These are phyloP conservation scores for Fistulinella prunicolor DNA, from an alignment of 768 basidiomycete species.

Conservation along the genomic window DNA sequence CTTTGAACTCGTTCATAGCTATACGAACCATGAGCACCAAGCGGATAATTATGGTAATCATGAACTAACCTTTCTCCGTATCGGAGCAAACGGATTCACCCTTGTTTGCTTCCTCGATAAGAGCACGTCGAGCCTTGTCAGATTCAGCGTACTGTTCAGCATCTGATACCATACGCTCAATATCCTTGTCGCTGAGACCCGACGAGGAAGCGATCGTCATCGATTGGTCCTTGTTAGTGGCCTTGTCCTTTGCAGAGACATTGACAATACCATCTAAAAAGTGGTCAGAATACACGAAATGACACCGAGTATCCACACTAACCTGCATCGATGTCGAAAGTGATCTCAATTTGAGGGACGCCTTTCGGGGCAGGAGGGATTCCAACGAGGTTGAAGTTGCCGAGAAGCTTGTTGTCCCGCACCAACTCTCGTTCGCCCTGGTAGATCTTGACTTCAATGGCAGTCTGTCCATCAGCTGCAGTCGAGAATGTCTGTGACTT, in stretches of 20 bases:
- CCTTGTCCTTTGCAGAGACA: constrained; percentile 94
- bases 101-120: constrained; percentile 97
- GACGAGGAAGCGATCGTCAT: constrained; percentile 99
- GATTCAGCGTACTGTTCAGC: constrained; percentile 92
- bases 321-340: constrained; percentile 98
- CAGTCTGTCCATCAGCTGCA: constrained; percentile 98
- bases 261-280: constrained; percentile 88
- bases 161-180: constrained; percentile 94
- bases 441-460: constrained; percentile 99
- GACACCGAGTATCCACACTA: constrained; percentile 14
- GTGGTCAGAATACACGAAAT: background rate
- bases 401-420: constrained; percentile 96
- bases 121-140: constrained; percentile 80
- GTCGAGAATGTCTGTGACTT: constrained; percentile 99
- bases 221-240: constrained; percentile 85
- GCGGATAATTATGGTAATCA: background rate
- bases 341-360: constrained; percentile 77
- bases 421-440: constrained; percentile 99
- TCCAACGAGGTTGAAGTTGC: constrained; percentile 99
- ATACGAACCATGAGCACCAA: constrained; percentile 6
- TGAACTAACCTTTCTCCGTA: constrained; percentile 83
- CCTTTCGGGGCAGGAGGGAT: constrained; percentile 83
- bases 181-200: constrained; percentile 93
- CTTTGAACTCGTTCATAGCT: constrained; percentile 98
- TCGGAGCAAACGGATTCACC: constrained; percentile 92